Base-by-base conservation (phyloP, 140 eudicot genomes). In the Eryngium alpinum region DNA sequence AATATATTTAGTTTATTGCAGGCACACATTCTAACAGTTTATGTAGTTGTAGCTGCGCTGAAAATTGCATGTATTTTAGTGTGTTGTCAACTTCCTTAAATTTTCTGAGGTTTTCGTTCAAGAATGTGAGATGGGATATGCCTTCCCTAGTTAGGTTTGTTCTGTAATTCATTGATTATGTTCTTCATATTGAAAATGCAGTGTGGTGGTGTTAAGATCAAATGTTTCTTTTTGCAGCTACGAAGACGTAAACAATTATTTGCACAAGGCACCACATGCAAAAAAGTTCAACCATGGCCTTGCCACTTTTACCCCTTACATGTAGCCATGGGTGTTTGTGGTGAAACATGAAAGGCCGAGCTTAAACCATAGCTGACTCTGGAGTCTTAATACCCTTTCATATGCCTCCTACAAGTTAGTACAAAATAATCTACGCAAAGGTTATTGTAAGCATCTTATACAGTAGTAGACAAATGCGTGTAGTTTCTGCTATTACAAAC, bases 271-370 rank as follows among this genome's bases (percentile, higher is more conserved):
- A 2, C 97, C 97, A 38, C 84, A 87, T 76, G 92, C 92, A 17
- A 92, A 46, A 85, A 73, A 5, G 98, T 97, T 0, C 98, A 94
- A 75, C 98, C 98, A 1, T 50, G 79, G 86, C 97, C 97, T 19
- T 97, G 90, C 31, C 98, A 94, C 83, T 89, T 94, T 75, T 94
- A 89, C 79, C 98, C 98, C 27, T 82, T 92, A 82, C 98, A 89
- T 24, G 96, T 94, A 32, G 98, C 97, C n/a, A 84, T 94, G 88
- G 97, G 98, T 44, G 98, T 97, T 21, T 88, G 89, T 2, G 98
- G 97, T 62, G 88, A 80, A 59, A 67, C 77, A 46, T 63, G 96
- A 1, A 94, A 87, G 80, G 96, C 96, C 1, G 89, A 89, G 81
- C 96, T 90, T 32, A 88, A 96, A 92, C 72, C 87, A 84, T 71